Conservation (phyloP, 2,329 filamentous ascomycete genomes). For the Colletotrichum sp. region DNA sequence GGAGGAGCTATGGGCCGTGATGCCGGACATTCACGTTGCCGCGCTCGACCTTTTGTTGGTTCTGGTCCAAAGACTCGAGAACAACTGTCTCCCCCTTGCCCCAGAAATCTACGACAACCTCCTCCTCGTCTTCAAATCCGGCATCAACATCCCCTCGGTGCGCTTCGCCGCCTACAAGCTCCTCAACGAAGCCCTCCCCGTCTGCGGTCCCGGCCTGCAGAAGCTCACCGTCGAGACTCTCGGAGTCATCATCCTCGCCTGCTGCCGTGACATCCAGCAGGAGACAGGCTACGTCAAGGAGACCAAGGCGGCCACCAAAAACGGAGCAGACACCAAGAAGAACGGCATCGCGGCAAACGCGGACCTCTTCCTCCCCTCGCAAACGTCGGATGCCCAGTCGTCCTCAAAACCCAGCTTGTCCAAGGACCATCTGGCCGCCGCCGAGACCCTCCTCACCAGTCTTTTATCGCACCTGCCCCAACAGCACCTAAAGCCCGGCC, state of each 20-base stretch:
- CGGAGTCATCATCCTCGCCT: slow-evolving; percentile 64
- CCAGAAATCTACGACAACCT: slow-evolving; percentile 74
- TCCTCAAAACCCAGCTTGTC: slow-evolving; percentile 43
- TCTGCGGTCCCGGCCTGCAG: slow-evolving; percentile 69
- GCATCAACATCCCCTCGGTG: slow-evolving; percentile 56
- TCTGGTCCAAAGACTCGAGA: slow-evolving; percentile 63
- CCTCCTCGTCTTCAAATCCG: slow-evolving; percentile 70
- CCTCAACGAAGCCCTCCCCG: slow-evolving; percentile 59
- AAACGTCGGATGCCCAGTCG: slow-evolving; percentile 35
- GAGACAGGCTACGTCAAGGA: slow-evolving; percentile 53
- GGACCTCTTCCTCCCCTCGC: slow-evolving; percentile 69
- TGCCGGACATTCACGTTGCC: slow-evolving; percentile 77
- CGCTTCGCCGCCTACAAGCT: slow-evolving; percentile 67
- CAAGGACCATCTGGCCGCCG: slow-evolving; percentile 57
- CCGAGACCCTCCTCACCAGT: slow-evolving; percentile 64
- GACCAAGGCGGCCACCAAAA: slow-evolving; percentile 31
- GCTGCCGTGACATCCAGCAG: slow-evolving; percentile 76
- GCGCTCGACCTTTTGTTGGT: slow-evolving; percentile 66
- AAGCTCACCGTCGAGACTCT: slow-evolving; percentile 71
- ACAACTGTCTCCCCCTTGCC: slow-evolving; percentile 62
- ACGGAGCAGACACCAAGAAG: slow-evolving; percentile 37
- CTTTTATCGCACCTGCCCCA: slow-evolving; percentile 70
- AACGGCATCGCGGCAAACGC: slow-evolving; percentile 63
- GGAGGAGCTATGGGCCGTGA: slow-evolving; percentile 74
- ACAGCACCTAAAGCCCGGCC: slow-evolving; percentile 69